phyloP scores from a whole-genome alignment of 2,329 filamentous ascomycete species.

The Coniochaeta sp. region DNA sequence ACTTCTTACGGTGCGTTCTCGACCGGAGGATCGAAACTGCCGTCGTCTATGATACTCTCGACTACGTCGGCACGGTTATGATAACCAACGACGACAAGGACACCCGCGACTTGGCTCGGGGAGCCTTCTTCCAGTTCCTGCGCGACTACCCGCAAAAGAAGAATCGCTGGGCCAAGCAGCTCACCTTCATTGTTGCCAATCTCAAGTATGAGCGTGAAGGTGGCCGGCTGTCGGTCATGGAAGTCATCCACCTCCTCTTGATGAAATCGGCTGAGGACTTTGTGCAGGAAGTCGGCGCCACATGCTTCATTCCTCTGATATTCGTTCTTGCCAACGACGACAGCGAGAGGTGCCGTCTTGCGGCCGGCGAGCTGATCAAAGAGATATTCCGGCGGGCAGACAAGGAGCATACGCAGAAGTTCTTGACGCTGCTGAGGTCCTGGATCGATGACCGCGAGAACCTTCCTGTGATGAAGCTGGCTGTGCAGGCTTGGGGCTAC shows the following conservation, averaged over 20 bases:
- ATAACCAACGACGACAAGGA: conserved; percentile 89
- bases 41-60: conserved; percentile 82
- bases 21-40: conserved; percentile 79
- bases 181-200: conserved; percentile 83
- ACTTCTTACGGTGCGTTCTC: conserved; percentile 82
- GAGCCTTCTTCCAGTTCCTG: conserved; percentile 89
- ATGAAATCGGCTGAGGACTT: conserved; percentile 77
- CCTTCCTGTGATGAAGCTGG: conserved; percentile 60
- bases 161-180: conserved; percentile 79
- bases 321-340: conserved; percentile 85
- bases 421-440: conserved; percentile 60
- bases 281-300: conserved; percentile 71
- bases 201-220: conserved; percentile 84
- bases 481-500: conserved; percentile 72
- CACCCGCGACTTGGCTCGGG: conserved; percentile 79
- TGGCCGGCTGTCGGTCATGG: conserved; percentile 86
- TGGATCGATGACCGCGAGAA: conserved; percentile 77
- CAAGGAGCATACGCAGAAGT: conserved; percentile 60
- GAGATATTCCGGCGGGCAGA: conserved; percentile 75
- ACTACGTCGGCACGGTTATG: conserved; percentile 87
- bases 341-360: conserved; percentile 73
- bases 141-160: conserved; percentile 91
- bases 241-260: conserved; percentile 79
- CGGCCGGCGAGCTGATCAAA: conserved; percentile 72
- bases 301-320: conserved; percentile 79